Percentiles rank a stretch among this genome's conserved stretches.
Evolutionary conservation across 352 stramenopile genomes (phyloP).

Genomic region (Globisporangium heterothallicum): DNA sequence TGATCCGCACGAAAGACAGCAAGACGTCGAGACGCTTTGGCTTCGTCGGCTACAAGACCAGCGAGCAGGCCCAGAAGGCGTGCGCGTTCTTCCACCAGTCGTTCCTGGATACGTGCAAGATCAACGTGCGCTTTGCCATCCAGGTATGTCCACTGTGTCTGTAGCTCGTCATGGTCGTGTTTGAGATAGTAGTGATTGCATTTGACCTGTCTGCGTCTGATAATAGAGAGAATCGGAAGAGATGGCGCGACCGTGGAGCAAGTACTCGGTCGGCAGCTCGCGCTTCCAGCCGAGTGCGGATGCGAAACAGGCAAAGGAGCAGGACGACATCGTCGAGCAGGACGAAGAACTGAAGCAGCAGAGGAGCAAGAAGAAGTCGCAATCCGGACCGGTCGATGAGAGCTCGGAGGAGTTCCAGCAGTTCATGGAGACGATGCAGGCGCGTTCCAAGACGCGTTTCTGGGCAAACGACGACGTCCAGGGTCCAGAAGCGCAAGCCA

Average conservation of each 20-base stretch:
- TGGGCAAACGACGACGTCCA: slow-evolving; percentile 89
- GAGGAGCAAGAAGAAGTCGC: slow-evolving; percentile 28
- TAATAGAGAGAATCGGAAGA: slow-evolving; percentile 41
- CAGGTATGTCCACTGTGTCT: slow-evolving; percentile 22
- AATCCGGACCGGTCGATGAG: slow-evolving; percentile 17
- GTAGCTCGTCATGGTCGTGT: slow-evolving; percentile 7
- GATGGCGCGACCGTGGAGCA: slow-evolving; percentile 82
- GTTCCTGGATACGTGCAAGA: slow-evolving; percentile 88
- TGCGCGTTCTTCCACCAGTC: slow-evolving; percentile 75
- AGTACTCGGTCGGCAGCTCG: slow-evolving; percentile 83
- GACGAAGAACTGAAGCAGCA: slow-evolving; percentile 17
- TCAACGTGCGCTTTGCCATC: slow-evolving; percentile 82
- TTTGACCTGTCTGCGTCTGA: slow-evolving; percentile 10
- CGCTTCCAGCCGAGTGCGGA: slow-evolving; percentile 33
- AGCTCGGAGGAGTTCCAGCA: slow-evolving; percentile 71
- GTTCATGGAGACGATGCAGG: slow-evolving; percentile 90
- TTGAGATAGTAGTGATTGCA: slow-evolving; percentile 11
- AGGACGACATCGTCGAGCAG: not conserved
- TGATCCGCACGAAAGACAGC: slow-evolving; percentile 88
- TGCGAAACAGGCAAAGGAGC: slow-evolving; percentile 20
- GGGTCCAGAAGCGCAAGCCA: slow-evolving; percentile 23
- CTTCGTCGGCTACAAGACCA: slow-evolving; percentile 80
- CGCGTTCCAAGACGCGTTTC: slow-evolving; percentile 84
- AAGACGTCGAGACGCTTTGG: slow-evolving; percentile 79
- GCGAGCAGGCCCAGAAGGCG: slow-evolving; percentile 47